phyloP scores from a whole-genome alignment of 148 eudicot species.

The Persicaria tinctoria region DNA sequence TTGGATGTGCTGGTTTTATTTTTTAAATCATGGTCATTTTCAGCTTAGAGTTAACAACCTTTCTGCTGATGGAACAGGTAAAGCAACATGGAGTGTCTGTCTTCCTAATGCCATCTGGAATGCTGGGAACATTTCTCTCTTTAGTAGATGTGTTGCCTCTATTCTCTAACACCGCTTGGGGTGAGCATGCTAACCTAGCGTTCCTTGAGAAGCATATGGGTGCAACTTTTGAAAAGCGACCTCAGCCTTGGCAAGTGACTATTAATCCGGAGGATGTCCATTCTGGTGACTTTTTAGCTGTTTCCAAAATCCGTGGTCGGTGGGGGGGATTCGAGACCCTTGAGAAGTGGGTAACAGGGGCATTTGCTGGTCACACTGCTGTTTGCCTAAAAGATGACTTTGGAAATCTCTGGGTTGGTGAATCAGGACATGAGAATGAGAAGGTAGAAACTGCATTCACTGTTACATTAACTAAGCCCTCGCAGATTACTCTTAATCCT shows the following conservation, averaged over 20 bases:
- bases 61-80: slow-evolving; percentile 48
- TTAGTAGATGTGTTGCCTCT: slow-evolving; percentile 87
- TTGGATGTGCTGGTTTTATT: slow-evolving; percentile 5
- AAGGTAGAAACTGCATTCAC: slow-evolving; percentile 37
- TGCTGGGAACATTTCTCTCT: slow-evolving; percentile 94
- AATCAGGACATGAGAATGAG: slow-evolving; percentile 98
- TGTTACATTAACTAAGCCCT: background rate
- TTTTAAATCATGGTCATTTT: background rate
- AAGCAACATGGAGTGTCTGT: slow-evolving; percentile 95
- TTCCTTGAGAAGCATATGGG: slow-evolving; percentile 94
- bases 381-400: slow-evolving; percentile 89
- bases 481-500: background rate
- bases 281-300: slow-evolving; percentile 92
- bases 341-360: slow-evolving; percentile 99
- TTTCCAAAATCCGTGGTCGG: slow-evolving; percentile 96
- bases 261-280: slow-evolving; percentile 85
- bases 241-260: slow-evolving; percentile 63
- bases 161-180: slow-evolving; percentile 84
- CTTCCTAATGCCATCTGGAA: slow-evolving; percentile 98
- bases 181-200: slow-evolving; percentile 76
- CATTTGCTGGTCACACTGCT: slow-evolving; percentile 98
- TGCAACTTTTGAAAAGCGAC: slow-evolving; percentile 80
- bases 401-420: slow-evolving; percentile 97
- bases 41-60: slow-evolving; percentile 10
- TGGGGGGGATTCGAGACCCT: slow-evolving; percentile 99